These are phyloP conservation scores for Fonsecaea monophora DNA, from an alignment of 2,329 filamentous ascomycete species.

Conservation along the genomic window DNA sequence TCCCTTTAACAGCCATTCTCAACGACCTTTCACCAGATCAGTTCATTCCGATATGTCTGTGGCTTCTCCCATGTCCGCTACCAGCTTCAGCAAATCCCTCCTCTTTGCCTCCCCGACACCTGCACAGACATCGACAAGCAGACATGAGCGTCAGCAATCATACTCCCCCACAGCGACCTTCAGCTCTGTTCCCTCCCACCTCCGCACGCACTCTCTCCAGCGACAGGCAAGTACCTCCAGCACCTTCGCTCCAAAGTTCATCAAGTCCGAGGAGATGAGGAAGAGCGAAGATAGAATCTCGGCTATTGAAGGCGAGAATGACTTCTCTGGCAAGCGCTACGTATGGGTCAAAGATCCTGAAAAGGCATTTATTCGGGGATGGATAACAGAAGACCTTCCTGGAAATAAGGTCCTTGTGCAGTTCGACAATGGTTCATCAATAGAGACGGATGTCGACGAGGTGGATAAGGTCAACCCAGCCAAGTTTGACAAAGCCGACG, in stretches of 20 bases:
- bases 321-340: conserved; percentile 98
- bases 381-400: conserved; percentile 82
- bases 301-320: conserved; percentile 94
- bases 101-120: conserved; percentile 68
- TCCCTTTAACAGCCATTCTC: conserved; percentile 68
- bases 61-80: conserved; percentile 36
- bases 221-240: conserved; percentile 66
- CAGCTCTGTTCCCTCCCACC: conserved; percentile 49
- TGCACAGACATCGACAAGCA: conserved; percentile 51
- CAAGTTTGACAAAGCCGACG: conserved; percentile 98
- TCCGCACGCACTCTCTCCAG: conserved; percentile 65
- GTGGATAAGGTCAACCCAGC: conserved; percentile 99
- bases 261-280: conserved; percentile 81
- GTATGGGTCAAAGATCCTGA: conserved; percentile 93
- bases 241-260: conserved; percentile 96
- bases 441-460: conserved; percentile 81
- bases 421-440: conserved; percentile 90
- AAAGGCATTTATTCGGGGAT: conserved; percentile 87
- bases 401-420: conserved; percentile 79
- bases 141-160: conserved; percentile 74
- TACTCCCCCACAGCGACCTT: conserved; percentile 63
- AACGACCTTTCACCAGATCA: conserved; percentile 76
- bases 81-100: conserved; percentile 73
- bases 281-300: conserved; percentile 62
- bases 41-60: conserved; percentile 60